Conservation (phyloP, 768 basidiomycete genomes). For the Psilocybe subaeruginosa region DNA sequence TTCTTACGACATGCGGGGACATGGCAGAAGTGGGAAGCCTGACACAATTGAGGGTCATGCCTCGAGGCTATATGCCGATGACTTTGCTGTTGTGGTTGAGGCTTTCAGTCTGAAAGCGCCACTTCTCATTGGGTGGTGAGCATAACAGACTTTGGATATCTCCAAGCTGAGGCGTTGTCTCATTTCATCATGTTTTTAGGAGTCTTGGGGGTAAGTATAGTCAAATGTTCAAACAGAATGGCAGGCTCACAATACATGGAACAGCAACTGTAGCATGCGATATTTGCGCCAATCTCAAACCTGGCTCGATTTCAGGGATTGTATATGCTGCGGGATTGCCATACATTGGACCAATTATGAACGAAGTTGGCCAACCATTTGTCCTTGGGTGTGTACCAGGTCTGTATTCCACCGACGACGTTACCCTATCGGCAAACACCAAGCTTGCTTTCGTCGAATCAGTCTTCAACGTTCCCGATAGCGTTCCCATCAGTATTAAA, state of each 20-base stretch:
- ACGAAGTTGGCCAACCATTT: slow-evolving; percentile 24
- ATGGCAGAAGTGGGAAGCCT: slow-evolving; percentile 38
- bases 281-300: slow-evolving; percentile 27
- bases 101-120: slow-evolving; percentile 32
- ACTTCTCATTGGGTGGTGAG: slow-evolving; percentile 34
- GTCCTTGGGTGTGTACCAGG: slow-evolving; percentile 22
- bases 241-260: slow-evolving; percentile 3
- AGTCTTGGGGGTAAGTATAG: slow-evolving; percentile 29
- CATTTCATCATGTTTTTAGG: slow-evolving; percentile 18
- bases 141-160: slow-evolving; percentile 1
- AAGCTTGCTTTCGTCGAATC: slow-evolving; percentile 28
- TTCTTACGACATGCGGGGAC: slow-evolving; percentile 36
- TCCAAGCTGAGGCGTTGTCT: background rate
- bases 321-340: slow-evolving; percentile 31
- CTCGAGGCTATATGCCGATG: slow-evolving; percentile 32
- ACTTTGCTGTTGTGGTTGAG: slow-evolving; percentile 33
- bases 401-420: slow-evolving; percentile 25
- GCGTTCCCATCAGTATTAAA: slow-evolving; percentile 26
- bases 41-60: slow-evolving; percentile 26
- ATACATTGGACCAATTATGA: slow-evolving; percentile 23
- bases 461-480: slow-evolving; percentile 27
- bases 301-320: slow-evolving; percentile 30
- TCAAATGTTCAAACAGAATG: background rate
- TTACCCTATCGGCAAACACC: slow-evolving; percentile 19
- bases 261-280: slow-evolving; percentile 31